Evolutionary conservation across 371 early-diverging fungal species (phyloP), one percentile per base, ranked within the genome.

Genomic region (Syncephalastrum monosporum): DNA sequence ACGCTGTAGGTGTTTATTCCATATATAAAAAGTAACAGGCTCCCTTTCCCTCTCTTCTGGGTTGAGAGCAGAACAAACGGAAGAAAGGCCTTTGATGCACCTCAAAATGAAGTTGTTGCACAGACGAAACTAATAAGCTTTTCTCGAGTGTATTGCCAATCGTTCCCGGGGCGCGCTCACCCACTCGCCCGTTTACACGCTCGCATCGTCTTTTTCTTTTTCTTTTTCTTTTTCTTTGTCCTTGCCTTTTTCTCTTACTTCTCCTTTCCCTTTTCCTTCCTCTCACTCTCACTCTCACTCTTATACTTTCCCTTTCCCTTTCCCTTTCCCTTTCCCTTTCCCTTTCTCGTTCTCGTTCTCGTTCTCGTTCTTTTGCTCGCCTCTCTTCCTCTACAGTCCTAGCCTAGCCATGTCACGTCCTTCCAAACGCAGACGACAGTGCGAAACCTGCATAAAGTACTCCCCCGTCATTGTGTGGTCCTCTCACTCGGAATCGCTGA

Each of bases 391-490:
- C 21, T 21, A 21, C 21, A 2, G 0, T 21, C 21, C 21, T 21
- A 21, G 21, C 21, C 21, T 21, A 21, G 21, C 49, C 15, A 58
- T 33, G 44, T 33, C 50, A 44, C 52, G 51, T n/a, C 58, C 58
- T 10, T 42, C n/a, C 41, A 64, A 64, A 56, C 50, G 64, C 33
- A 45, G 59, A 33, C 55, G 64, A 14, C 64, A 64, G 44, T 53
- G 53, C 24, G 64, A 59, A 48, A 64, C 64, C 2, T 65, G 65
- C 43, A 65, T 65, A 24, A 59, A 60, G 65, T 65, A 65, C 27
- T 3, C 1, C 55, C 10, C 25, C n/a, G 6, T 33, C 12, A 33
- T 10, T 33, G 2, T 33, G 10, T 33, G 10, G 8, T 33, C 15
- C 3, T 29, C 16, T 5, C 15, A 14, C 27, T 23, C 24, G 42